Evolutionary conservation across 192 early-diverging fungal genomes (phyloP), one percentile per base, ranked within the genome.

Genomic region (Umbelopsis vinacea): DNA sequence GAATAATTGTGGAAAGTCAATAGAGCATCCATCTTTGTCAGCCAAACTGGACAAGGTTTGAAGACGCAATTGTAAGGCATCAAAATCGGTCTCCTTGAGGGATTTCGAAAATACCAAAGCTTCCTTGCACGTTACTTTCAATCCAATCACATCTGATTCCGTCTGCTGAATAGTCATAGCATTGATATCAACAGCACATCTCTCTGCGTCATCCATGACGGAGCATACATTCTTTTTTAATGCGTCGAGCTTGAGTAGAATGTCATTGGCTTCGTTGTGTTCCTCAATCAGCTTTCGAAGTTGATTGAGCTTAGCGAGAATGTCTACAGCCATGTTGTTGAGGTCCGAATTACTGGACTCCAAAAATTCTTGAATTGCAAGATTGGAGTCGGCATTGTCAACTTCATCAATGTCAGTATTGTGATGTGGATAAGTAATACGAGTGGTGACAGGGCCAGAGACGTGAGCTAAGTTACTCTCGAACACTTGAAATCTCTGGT

Each of bases 251-350:
- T 71, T 70, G n/a, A 57, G 52, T 24, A 69, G 14, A 14, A 69
- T 45, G 12, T 63, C 76, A 24, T 73, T 68, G 15, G 53, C 52
- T 21, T 72, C 68, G 4, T 53, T 46, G 46, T 77, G 67, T 14
- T 73, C 43, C 24, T 73, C 46, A 8, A 77, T 43, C 43, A 72
- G 23, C 40, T 70, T 40, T 68, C 76, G 24, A 22, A 73, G 68
- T 22, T 67, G 45, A 26, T 63, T 46, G 11, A 77, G 52, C 5
- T 57, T 52, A 1, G 37, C 22, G 26, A 69, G 33, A 3, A 77
- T 45, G 11, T 24, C 23, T 11, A 55, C 76, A 46, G 45, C 48
- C 24, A 70, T 29, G 10, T 11, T 35, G 38, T 73, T 67, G 11
- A 77, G 52, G 2, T 70, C 69, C 15, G 43, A 38, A 26, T 46